A percentile compares a stretch with the other conserved stretches of the same genome.
Conservation (phyloP, 1,139 yeast genomes). For the Petasospora fabianii region DNA sequence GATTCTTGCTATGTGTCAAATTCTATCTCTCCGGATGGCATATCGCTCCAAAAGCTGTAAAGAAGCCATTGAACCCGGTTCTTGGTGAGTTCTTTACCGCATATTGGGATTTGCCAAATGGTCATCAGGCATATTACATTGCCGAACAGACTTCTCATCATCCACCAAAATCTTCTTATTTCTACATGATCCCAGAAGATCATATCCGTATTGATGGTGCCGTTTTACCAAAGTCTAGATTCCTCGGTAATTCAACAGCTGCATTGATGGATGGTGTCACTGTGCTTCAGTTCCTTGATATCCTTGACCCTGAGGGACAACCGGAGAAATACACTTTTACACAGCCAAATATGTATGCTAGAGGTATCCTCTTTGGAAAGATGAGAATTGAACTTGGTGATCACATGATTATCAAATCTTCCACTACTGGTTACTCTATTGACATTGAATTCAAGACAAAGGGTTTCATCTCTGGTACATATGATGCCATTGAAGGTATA, state of each 20-base stretch:
- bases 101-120: constrained; percentile 84
- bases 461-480: constrained; percentile 90
- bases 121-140: constrained; percentile 70
- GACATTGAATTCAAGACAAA: constrained; percentile 93
- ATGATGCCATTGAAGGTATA: constrained; percentile 81
- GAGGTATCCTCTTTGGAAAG: constrained; percentile 89
- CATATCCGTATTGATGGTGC: constrained; percentile 87
- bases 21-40: constrained; percentile 98
- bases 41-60: constrained; percentile 96
- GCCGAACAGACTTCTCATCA: constrained; percentile 97
- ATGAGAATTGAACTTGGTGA: constrained; percentile 91
- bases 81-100: constrained; percentile 87
- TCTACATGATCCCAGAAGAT: constrained; percentile 77
- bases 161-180: constrained; percentile 96
- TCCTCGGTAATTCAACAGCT: constrained; percentile 93
- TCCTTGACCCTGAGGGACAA: constrained; percentile 42
- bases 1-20: constrained; percentile 70
- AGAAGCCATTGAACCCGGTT: constrained; percentile 93
- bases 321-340: constrained; percentile 71
- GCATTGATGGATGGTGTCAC: constrained; percentile 95
- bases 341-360: constrained; percentile 94
- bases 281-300: constrained; percentile 63
- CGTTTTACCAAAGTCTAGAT: constrained; percentile 80
- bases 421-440: constrained; percentile 57
- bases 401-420: constrained; percentile 71